Evolutionary conservation across 495 filamentous ascomycete genomes (phyloP), one percentile per base, ranked within the genome.

Genomic region (Hypoxylon lenormandii): DNA sequence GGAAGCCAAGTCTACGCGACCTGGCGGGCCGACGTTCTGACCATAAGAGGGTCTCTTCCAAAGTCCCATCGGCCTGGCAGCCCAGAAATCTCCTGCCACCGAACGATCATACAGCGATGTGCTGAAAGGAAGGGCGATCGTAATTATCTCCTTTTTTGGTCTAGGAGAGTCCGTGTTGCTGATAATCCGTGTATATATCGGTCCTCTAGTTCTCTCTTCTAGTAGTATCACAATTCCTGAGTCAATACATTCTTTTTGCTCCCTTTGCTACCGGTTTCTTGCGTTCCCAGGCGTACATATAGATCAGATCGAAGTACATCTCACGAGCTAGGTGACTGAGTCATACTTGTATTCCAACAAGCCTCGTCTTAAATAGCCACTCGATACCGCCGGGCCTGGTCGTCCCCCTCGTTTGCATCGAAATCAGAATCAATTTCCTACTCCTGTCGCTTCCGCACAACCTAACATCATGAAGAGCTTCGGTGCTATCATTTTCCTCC

Each of bases 391-490:
- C 21, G 15, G 66, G 64, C 54, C 50, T 43, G 58, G 58, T 51
- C 28, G 43, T 48, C 54, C 22, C 22, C 43, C 23, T 26, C 26
- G 26, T 47, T 38, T 16, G 7, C 45, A 11, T 23, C 22, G 19
- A 61, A 26, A 56, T 40, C 33, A 13, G 22, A 37, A 30, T 30
- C 42, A 55, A 2, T 37, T 18, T 21, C 15, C 7, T 16, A 6
- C 7, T 16, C 42, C 16, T 18, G 60, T 61, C 60, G 18, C 23
- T 60, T 64, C 55, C 43, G 28, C 5, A 33, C 26, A 53, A 60
- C 48, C 43, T 50, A 26, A 53, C 67, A 70, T 7, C 56, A 70
- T 70, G 67, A 70, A 70, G 67, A 48, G 13, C 40, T 57, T 66
- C 36, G 46, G 51, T 15, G 46, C 52, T 5, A 40, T 66, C 30